These are phyloP conservation scores for Puccinellia tenuiflora DNA, from an alignment of 176 grass and related monocot species.

Conservation along the genomic window DNA sequence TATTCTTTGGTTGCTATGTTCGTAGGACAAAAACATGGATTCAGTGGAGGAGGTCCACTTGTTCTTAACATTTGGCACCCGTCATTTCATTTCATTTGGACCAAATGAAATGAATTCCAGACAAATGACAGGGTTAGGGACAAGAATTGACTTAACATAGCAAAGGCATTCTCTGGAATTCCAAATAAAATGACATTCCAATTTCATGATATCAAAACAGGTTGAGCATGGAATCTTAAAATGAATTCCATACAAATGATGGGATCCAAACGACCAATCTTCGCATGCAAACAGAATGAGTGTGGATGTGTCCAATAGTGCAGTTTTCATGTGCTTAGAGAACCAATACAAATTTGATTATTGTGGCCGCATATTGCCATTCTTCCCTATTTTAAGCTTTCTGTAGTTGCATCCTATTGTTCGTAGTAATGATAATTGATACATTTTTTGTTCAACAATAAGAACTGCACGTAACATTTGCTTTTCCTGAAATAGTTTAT, in stretches of 20 bases:
- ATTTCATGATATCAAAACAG: too few relatives aligned
- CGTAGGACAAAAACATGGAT: not conserved
- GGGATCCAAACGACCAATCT: too few relatives aligned
- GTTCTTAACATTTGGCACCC: too few relatives aligned
- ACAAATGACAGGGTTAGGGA: too few relatives aligned
- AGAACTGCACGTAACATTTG: not conserved
- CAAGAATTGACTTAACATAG: too few relatives aligned
- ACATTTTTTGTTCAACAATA: not conserved
- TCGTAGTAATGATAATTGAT: not conserved
- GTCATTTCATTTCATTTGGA: too few relatives aligned
- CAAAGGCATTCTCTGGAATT: too few relatives aligned
- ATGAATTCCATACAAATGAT: too few relatives aligned
- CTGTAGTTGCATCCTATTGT: not conserved
- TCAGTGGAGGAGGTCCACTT: not conserved
- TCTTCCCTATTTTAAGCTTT: not conserved
- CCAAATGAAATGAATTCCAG: too few relatives aligned
- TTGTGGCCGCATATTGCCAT: not conserved
- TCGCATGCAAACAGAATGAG: not conserved
- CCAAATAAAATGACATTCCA: too few relatives aligned
- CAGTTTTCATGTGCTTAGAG: not conserved
- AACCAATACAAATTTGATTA: not conserved
- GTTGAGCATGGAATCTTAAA: too few relatives aligned
- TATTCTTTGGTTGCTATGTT: not conserved
- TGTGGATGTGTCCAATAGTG: not conserved
- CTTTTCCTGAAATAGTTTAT: not conserved